phyloP scores from a whole-genome alignment of 2,329 filamentous ascomycete genomes.

The Cercospora beticola region DNA sequence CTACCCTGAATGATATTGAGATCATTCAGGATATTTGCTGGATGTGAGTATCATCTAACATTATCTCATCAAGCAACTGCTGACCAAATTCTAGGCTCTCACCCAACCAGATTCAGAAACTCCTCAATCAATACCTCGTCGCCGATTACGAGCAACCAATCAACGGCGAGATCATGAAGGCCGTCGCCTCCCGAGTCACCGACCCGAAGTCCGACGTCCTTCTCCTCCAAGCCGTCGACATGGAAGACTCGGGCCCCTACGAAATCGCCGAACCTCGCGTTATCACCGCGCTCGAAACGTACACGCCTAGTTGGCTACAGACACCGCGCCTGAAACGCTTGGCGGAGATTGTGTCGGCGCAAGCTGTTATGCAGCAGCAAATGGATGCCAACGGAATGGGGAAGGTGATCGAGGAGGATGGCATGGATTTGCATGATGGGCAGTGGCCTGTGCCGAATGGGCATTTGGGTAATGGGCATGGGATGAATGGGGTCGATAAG shows the following conservation, averaged over 20 bases:
- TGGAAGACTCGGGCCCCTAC: conserved; percentile 98
- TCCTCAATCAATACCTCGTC: conserved; percentile 96
- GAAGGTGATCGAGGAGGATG: conserved; percentile 31
- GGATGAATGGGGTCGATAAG: conserved; percentile 15
- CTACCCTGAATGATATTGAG: conserved; percentile 97
- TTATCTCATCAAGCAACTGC: conserved; percentile 2
- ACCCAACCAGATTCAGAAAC: conserved; percentile 97
- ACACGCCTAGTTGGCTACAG: conserved; percentile 97
- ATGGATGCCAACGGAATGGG: conserved; percentile 35
- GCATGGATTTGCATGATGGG: conserved; percentile 24
- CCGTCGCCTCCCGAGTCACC: conserved; percentile 91
- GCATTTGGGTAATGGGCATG: conserved; percentile 12
- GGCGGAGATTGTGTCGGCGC: conserved; percentile 95
- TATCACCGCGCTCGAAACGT: conserved; percentile 95
- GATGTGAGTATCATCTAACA: conserved; percentile 69
- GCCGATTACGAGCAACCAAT: conserved; percentile 99
- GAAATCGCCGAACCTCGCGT: conserved; percentile 96
- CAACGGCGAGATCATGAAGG: conserved; percentile 99
- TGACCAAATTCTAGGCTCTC: conserved; percentile 67
- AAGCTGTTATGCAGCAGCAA: conserved; percentile 78
- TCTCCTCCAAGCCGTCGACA: conserved; percentile 89
- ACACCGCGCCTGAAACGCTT: conserved; percentile 91
- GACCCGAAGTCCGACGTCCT: conserved; percentile 93
- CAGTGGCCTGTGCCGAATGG: conserved; percentile 27
- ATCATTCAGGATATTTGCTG: conserved; percentile 99